Evolutionary conservation across 106 monocot genomes (phyloP), one percentile per base, ranked within the genome.

Genomic region (Acanthochlamys bracteata): DNA sequence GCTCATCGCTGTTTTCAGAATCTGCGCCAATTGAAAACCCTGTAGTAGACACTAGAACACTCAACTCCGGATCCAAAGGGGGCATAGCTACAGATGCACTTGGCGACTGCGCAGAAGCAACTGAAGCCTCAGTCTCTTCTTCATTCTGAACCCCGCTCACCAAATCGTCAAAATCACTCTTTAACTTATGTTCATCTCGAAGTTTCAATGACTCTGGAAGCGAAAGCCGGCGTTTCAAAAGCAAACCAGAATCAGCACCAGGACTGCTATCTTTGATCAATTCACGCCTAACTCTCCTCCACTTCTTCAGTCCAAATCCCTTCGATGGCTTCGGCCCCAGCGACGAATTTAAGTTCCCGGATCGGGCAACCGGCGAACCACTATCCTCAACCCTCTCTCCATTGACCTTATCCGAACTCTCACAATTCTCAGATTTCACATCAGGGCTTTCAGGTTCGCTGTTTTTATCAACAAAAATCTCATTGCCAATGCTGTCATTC

Each of bases 1-100:
- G 68, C 21, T 92, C 92, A 64, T 99, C 91, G 19, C 91, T 88
- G 55, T 80, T 84, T n/a, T 88, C 96, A 13, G 91, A 91, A 61
- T 92, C 83, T 8, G 57, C 51, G 16, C 92, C 92, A 41, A 76
- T 58, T 13, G 78, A 71, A 58, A 88, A 93, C 0, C 69, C 71
- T 3, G 42, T 40, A 13, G 41, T 63, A 0, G 61, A 46, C 20
- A 60, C 74, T 40, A 83, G 53, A 10, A 67, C 61, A 41, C 75
- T 83, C 33, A 91, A 73, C 52, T 81, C 77, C 1, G 69, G 70
- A 60, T 79, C 68, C 43, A 81, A 61, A 14, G 51, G 4, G 39
- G n/a, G 20, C 46, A 45, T 57, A 53, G 65, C 15, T 7, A 40
- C 42, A 10, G 26, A 46, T 20, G 67, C 51, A 49, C 66, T 71